phyloP scores from a whole-genome alignment of 352 stramenopile genomes.

The Globisporangium ultimum region DNA sequence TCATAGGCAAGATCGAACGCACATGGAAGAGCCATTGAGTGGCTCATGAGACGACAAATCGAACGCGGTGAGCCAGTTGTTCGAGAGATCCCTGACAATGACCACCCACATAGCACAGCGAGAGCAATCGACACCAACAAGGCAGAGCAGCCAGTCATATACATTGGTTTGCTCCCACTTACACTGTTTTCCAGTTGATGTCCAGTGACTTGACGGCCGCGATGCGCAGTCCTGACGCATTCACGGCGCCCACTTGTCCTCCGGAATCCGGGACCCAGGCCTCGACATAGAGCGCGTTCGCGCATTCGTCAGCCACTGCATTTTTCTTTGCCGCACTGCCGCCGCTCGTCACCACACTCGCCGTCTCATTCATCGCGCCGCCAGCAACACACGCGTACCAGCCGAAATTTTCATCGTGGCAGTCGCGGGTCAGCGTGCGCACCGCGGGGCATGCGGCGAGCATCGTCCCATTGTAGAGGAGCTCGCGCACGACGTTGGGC shows the following conservation, averaged over 20 bases:
- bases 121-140: background rate
- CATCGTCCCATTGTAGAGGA: background rate
- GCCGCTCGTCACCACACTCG: background rate
- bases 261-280: background rate
- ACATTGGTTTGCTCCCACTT: background rate
- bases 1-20: no score
- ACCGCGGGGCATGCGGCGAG: background rate
- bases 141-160: background rate
- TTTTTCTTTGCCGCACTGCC: background rate
- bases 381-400: conserved; percentile 9
- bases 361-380: conserved; percentile 1
- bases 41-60: conserved; percentile 3
- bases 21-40: background rate
- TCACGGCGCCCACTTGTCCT: background rate
- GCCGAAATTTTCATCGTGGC: background rate
- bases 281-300: conserved; percentile 6
- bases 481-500: no score
- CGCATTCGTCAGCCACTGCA: background rate
- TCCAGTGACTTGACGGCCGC: conserved; percentile 4
- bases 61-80: conserved; percentile 13
- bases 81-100: conserved; percentile 9
- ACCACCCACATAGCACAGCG: background rate
- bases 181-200: conserved; percentile 5
- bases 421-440: conserved; percentile 2
- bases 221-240: conserved; percentile 8